These are phyloP conservation scores for Moesziomyces parantarcticus DNA, from an alignment of 1,284 basidiomycete genomes.

Conservation along the genomic window DNA sequence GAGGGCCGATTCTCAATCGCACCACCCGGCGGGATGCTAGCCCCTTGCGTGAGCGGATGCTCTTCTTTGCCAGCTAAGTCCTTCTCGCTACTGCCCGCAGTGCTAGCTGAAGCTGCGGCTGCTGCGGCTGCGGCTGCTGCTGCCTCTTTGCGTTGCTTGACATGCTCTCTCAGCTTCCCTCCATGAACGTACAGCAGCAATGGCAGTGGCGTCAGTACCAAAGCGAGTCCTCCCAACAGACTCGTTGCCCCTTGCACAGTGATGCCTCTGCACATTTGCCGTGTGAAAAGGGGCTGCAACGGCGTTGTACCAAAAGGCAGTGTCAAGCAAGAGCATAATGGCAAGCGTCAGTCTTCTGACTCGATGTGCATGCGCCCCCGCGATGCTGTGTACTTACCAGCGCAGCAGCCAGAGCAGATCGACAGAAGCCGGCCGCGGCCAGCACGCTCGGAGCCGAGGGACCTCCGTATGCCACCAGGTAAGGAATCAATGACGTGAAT, in stretches of 20 bases:
- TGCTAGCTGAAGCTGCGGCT: background rate
- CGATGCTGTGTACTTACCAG: conserved; percentile 15
- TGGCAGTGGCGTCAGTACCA: conserved; percentile 38
- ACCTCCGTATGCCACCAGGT: conserved; percentile 39
- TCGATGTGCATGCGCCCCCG: too few relatives aligned
- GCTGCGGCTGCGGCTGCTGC: conserved; percentile 25
- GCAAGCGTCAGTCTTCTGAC: too few relatives aligned
- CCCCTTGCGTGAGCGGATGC: background rate
- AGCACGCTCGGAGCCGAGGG: conserved; percentile 38
- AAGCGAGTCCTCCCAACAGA: conserved; percentile 28
- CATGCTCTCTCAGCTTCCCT: conserved; percentile 26
- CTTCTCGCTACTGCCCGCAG: background rate
- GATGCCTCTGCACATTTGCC: conserved; percentile 34
- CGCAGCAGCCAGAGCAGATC: conserved; percentile 34
- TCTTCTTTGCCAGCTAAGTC: background rate
- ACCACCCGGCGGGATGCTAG: conserved; percentile 24
- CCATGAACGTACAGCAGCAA: conserved; percentile 38
- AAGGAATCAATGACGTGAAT: conserved; percentile 41
- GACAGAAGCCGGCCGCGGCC: conserved; percentile 39
- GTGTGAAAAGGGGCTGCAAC: conserved; percentile 26
- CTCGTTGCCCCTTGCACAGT: conserved; percentile 39
- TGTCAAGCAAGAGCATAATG: too few relatives aligned
- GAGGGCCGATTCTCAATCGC: background rate
- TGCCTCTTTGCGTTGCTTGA: conserved; percentile 20
- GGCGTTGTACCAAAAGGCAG: too few relatives aligned